Percentiles rank a stretch among this genome's conserved stretches.
These are phyloP conservation scores for Lablab purpureus DNA, from an alignment of 306 rosid genomes.

Conservation along the genomic window DNA sequence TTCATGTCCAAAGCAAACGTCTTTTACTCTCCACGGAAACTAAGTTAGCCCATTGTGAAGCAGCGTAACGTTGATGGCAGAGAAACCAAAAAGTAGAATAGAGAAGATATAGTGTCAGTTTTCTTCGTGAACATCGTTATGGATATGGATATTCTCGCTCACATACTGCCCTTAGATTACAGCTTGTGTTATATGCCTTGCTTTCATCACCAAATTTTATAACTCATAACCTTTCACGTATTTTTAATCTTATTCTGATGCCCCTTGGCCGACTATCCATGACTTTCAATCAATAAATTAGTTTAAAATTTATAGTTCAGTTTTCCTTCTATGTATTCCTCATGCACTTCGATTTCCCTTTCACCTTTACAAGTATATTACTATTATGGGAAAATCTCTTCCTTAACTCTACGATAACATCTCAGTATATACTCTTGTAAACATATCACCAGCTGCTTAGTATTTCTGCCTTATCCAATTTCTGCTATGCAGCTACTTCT, in stretches of 20 bases:
- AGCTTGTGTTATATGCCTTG: slow-evolving; percentile 35
- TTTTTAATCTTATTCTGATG: no score
- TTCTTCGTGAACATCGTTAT: slow-evolving; percentile 40
- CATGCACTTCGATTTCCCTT: not conserved
- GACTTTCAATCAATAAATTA: not conserved
- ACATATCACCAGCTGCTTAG: not conserved
- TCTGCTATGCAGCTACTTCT: not conserved
- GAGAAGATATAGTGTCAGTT: slow-evolving; percentile 40
- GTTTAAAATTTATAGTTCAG: not conserved
- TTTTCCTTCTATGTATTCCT: not conserved
- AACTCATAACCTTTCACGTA: not conserved
- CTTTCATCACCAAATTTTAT: not conserved
- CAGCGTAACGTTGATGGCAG: slow-evolving; percentile 7
- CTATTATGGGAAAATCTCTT: no score
- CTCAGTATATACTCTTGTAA: no score
- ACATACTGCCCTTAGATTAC: not conserved
- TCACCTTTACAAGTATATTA: not conserved
- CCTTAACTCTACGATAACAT: no score
- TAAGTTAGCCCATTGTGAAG: slow-evolving; percentile 24
- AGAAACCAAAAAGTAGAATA: slow-evolving; percentile 38
- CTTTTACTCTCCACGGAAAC: not conserved
- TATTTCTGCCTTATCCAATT: slow-evolving; percentile 29
- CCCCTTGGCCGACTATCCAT: not conserved
- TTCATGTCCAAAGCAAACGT: slow-evolving; percentile 6
- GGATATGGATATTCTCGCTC: slow-evolving; percentile 37